Percentiles rank a stretch among this genome's conserved stretches.
Evolutionary conservation across 768 basidiomycete species (phyloP).

Genomic region (Boletus sensibilis): DNA sequence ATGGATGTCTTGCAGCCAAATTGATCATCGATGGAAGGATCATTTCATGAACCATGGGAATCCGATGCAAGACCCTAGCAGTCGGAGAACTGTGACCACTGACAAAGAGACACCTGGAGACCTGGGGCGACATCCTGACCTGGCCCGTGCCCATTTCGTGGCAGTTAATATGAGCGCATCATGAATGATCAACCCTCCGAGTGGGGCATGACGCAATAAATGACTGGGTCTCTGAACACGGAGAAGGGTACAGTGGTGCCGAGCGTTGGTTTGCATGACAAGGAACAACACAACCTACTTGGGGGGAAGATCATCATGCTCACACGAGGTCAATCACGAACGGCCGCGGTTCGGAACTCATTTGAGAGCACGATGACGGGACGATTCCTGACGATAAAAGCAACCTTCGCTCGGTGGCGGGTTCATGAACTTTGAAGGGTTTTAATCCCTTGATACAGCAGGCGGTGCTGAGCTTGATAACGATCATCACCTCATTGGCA

Average conservation of each 20-base stretch:
- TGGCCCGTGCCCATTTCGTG: background rate
- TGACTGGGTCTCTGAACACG: background rate
- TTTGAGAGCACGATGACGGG: conserved; percentile 1
- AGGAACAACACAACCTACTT: background rate
- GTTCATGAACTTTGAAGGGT: background rate
- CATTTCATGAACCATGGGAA: background rate
- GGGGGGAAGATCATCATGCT: background rate
- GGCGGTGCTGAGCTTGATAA: background rate
- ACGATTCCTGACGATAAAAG: background rate
- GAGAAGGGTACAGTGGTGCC: background rate
- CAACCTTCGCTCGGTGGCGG: background rate
- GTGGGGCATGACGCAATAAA: background rate
- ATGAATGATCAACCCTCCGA: background rate
- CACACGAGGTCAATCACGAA: background rate
- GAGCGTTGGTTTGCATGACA: background rate
- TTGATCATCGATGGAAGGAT: background rate
- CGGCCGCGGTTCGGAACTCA: background rate
- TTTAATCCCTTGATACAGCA: background rate
- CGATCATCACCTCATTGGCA: background rate
- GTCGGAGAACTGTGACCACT: too few species aligned
- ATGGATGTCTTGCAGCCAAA: background rate
- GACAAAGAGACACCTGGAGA: background rate
- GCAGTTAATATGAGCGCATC: background rate
- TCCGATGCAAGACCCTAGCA: background rate
- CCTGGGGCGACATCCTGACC: background rate